These are phyloP conservation scores for Pythium oligandrum DNA, from an alignment of 352 stramenopile species.

Conservation along the genomic window DNA sequence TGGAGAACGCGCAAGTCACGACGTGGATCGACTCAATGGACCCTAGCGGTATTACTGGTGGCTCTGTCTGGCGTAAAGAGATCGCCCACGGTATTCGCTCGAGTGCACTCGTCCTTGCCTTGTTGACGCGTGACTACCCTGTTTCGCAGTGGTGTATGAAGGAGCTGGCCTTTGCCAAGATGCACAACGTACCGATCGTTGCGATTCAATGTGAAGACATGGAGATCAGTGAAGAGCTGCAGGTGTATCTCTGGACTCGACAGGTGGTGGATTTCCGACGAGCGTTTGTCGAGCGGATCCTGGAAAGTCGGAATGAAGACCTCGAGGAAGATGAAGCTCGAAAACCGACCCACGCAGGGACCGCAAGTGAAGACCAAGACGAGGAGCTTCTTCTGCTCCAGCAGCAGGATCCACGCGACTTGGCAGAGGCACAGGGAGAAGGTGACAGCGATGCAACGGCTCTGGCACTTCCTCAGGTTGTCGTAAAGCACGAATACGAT, in stretches of 20 bases:
- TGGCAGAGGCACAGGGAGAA: constrained; percentile 6
- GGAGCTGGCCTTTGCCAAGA: constrained; percentile 80
- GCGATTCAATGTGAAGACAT: constrained; percentile 81
- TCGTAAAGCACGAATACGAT: constrained; percentile 41
- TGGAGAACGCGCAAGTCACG: constrained; percentile 69
- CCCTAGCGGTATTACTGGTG: constrained; percentile 73
- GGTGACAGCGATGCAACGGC: not conserved
- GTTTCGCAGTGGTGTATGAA: constrained; percentile 85
- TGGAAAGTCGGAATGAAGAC: constrained; percentile 10
- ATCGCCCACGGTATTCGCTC: constrained; percentile 74
- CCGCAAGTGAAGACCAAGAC: constrained; percentile 11
- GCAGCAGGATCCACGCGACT: constrained; percentile 20
- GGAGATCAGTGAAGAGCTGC: constrained; percentile 75
- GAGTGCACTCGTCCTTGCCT: constrained; percentile 63
- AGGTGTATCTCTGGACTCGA: constrained; percentile 85
- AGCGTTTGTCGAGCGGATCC: constrained; percentile 21
- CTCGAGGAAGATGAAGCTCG: constrained; percentile 6
- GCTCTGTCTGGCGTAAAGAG: constrained; percentile 74
- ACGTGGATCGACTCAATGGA: constrained; percentile 87
- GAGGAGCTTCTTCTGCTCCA: constrained; percentile 8
- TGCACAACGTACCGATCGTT: constrained; percentile 82
- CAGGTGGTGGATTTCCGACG: constrained; percentile 78
- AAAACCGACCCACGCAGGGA: constrained; percentile 10
- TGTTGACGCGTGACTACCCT: constrained; percentile 76
- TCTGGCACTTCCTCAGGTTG: constrained; percentile 12